Percentiles rank a stretch among this genome's conserved stretches.
Evolutionary conservation across 2,329 filamentous ascomycete species (phyloP).

Genomic region (Pyricularia sp.): DNA sequence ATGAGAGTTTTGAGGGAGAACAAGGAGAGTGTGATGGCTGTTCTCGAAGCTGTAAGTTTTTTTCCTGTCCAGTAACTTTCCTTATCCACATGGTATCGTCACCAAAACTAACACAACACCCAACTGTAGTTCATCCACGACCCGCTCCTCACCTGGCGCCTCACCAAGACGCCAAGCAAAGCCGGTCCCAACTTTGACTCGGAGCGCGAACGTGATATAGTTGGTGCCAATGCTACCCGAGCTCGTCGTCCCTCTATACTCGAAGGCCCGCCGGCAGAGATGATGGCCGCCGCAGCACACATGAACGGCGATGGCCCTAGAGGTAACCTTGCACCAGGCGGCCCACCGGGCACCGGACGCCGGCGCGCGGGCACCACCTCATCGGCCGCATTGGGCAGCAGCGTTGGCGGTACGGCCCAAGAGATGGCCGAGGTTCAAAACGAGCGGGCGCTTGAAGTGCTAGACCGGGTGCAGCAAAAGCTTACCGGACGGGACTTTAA

Average conservation of each 20-base stretch:
- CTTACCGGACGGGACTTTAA: slow-evolving; percentile 91
- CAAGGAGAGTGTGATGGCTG: slow-evolving; percentile 97
- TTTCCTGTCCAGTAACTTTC: background rate
- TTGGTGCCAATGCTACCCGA: slow-evolving; percentile 33
- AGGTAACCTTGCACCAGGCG: slow-evolving; percentile 26
- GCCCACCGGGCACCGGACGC: slow-evolving; percentile 31
- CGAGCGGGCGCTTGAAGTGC: slow-evolving; percentile 80
- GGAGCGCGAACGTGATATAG: slow-evolving; percentile 46
- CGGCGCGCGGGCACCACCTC: slow-evolving; percentile 52
- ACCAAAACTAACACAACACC: background rate
- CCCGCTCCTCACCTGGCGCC: slow-evolving; percentile 94
- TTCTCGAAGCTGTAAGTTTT: slow-evolving; percentile 79
- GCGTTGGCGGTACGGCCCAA: slow-evolving; percentile 19
- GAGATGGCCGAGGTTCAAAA: slow-evolving; percentile 76
- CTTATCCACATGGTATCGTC: background rate
- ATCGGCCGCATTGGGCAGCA: slow-evolving; percentile 28
- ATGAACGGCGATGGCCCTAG: slow-evolving; percentile 15
- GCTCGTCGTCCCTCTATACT: slow-evolving; percentile 61
- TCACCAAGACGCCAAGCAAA: slow-evolving; percentile 57
- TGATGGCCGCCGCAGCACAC: slow-evolving; percentile 36
- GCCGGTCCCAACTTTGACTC: slow-evolving; percentile 58
- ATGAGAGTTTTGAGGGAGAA: slow-evolving; percentile 96
- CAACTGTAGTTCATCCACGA: slow-evolving; percentile 84
- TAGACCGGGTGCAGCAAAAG: slow-evolving; percentile 90
- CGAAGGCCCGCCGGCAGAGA: slow-evolving; percentile 51